Percentiles rank a stretch among this genome's conserved stretches.
Conservation (phyloP, 2,329 filamentous ascomycete genomes). For the Talaromyces atroroseus region DNA sequence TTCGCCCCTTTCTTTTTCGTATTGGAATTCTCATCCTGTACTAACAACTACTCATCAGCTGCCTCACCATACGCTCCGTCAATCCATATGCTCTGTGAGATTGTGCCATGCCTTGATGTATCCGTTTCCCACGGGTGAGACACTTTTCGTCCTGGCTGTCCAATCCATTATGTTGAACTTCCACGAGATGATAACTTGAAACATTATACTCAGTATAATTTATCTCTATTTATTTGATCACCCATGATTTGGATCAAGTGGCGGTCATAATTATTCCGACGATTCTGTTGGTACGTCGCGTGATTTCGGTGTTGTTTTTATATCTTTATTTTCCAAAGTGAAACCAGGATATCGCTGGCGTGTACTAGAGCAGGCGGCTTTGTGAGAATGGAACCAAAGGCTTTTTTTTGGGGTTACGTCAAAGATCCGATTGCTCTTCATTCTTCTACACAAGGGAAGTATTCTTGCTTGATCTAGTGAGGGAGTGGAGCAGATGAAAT, state of each 20-base stretch:
- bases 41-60: constrained; percentile 30
- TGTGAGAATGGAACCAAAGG: background rate
- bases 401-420: background rate
- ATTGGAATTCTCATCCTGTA: background rate
- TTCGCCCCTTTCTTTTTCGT: background rate
- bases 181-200: background rate
- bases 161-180: background rate
- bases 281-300: background rate
- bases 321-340: background rate
- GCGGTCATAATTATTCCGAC: background rate
- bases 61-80: constrained; percentile 47
- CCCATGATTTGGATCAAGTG: background rate
- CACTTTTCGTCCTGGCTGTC: background rate
- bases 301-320: background rate
- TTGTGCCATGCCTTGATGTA: constrained; percentile 18
- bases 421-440: background rate
- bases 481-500: background rate
- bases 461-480: background rate
- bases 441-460: background rate
- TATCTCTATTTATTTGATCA: background rate
- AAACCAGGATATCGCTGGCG: background rate
- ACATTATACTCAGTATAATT: background rate
- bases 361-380: background rate
- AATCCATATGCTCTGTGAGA: constrained; percentile 46
- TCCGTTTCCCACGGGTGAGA: background rate